Conservation (phyloP, 768 basidiomycete species). For the Postia placenta region DNA sequence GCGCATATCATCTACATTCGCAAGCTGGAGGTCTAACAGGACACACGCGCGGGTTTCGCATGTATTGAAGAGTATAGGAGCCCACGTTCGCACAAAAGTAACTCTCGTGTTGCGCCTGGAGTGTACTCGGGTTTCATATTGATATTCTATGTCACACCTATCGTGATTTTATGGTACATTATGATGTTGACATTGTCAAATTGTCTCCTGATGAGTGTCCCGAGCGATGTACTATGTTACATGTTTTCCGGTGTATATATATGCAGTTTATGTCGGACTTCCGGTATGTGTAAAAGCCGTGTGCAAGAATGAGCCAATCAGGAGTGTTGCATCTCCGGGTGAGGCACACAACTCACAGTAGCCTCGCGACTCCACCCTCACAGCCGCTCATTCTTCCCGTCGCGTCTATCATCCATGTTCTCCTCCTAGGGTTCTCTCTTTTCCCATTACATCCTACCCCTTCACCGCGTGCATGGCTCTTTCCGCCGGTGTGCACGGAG, state of each 20-base stretch:
- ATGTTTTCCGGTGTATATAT: background rate
- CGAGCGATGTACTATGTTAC: background rate
- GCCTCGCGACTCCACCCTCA: background rate
- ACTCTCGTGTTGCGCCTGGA: background rate
- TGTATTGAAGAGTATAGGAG: background rate
- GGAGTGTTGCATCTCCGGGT: background rate
- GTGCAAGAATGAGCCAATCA: background rate
- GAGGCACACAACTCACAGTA: no score
- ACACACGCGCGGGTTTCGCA: background rate
- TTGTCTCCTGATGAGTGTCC: background rate
- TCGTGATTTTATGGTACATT: background rate
- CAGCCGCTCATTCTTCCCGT: background rate
- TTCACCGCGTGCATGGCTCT: background rate
- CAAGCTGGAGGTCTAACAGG: background rate
- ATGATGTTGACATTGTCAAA: no score
- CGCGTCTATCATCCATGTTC: background rate
- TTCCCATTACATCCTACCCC: background rate
- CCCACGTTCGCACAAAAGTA: background rate
- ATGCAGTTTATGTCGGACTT: background rate
- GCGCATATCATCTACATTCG: background rate
- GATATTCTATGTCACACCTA: background rate
- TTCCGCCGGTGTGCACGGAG: conserved; percentile 9
- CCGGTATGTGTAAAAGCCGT: background rate
- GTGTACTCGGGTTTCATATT: background rate
- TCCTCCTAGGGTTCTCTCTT: background rate